These are phyloP conservation scores for Backusella morwellensis DNA, from an alignment of 192 early-diverging fungal genomes.

Conservation along the genomic window DNA sequence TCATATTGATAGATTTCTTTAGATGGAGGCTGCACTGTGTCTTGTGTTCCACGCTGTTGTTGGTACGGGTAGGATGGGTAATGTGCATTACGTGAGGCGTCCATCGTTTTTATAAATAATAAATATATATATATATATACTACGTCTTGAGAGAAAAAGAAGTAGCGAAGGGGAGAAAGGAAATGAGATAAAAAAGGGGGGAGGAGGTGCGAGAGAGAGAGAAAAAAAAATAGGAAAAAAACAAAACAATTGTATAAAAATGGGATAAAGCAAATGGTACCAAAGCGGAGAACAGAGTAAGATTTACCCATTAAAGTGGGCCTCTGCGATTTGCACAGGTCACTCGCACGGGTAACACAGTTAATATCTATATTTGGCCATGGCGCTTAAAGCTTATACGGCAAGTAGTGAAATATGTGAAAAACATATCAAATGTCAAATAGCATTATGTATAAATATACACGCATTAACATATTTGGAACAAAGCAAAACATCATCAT, in stretches of 20 bases:
- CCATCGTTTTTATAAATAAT: slow-evolving; percentile 5
- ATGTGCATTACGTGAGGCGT: slow-evolving; percentile 11
- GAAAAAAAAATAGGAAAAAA: background rate
- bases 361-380: background rate
- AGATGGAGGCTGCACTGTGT: slow-evolving; percentile 15
- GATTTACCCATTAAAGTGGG: background rate
- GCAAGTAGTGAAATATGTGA: background rate
- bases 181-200: too few relatives aligned
- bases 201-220: background rate
- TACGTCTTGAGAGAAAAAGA: background rate
- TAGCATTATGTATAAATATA: background rate
- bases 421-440: background rate
- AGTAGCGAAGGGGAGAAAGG: background rate
- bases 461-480: too few relatives aligned
- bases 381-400: background rate
- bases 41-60: slow-evolving; percentile 9
- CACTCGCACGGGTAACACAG: background rate
- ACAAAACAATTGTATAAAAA: background rate
- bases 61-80: slow-evolving; percentile 14
- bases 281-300: background rate
- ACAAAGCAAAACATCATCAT: too few relatives aligned
- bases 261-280: background rate
- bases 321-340: background rate
- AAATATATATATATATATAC: too few relatives aligned
- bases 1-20: slow-evolving; percentile 83